Base-by-base conservation (phyloP, 2,329 filamentous ascomycete genomes). In the Hansfordia pulvinata region DNA sequence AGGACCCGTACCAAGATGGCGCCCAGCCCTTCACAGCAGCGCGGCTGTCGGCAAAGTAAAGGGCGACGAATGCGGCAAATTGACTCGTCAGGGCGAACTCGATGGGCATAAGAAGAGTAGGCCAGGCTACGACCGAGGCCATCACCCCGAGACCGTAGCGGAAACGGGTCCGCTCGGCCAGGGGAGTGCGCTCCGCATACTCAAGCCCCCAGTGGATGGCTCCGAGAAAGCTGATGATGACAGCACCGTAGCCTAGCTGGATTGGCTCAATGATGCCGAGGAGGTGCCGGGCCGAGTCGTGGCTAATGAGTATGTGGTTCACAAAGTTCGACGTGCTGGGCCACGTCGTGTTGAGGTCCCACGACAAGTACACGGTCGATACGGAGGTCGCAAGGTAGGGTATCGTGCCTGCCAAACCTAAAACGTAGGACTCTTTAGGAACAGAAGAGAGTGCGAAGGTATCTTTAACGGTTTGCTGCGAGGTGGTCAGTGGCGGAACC, bases 131-230 rank as follows among this genome's bases (percentile, higher is more conserved):
- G 23, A 79, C 71, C 1, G 86, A 77, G 5, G 84, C 77, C 23
- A 81, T 48, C 10, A 93, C 72, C 40, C 86, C 86, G 37, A 85
- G 72, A n/a, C 72, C 72, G 49, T 93, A 94, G 35, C 86, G 78
- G 41, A 72, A 73, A 41, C 79, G 82, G 28, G 82, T 79, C 30
- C 80, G 76, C 34, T 66, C 41, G 1, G 24, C 41, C 42, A 44
- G 69, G 53, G 52, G 76, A 57, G 50, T 64, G 76, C 56, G 77
- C 59, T 68, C 67, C 26, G 80, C 80, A 50, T 77, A 92, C 54
- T 93, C 85, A 11, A 93, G 64, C 30, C 86, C 86, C 88, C 70
- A 94, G 54, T 94, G 88, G 43, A 93, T 76, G 18, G 86, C 86
- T 23, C 88, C 88, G 2, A 94, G 69, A 63, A 93, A 94, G 16